These are phyloP conservation scores for Exserohilum turcica DNA, from an alignment of 2,329 filamentous ascomycete species.

Conservation along the genomic window DNA sequence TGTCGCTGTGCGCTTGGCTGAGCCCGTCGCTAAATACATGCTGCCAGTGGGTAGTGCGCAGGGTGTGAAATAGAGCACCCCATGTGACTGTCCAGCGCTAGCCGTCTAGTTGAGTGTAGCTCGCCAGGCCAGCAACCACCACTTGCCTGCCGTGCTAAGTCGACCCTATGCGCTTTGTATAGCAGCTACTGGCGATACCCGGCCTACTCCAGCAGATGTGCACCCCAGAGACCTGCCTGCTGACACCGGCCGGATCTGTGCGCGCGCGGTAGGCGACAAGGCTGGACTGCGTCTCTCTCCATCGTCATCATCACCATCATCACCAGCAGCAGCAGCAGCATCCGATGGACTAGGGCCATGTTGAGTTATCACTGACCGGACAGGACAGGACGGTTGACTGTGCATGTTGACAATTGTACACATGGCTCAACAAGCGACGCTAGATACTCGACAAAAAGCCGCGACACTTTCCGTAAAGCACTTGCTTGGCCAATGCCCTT, in stretches of 20 bases:
- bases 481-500: no score
- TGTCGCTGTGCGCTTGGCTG: conserved; percentile 9
- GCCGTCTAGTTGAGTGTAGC: conserved; percentile 8
- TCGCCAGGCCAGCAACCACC: conserved; percentile 7
- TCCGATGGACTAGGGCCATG: background rate
- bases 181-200: conserved; percentile 1
- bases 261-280: background rate
- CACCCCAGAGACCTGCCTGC: background rate
- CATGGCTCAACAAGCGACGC: no score
- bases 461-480: no score
- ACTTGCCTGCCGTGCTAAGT: conserved; percentile 4
- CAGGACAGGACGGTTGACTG: background rate
- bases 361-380: background rate
- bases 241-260: background rate
- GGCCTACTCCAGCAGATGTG: background rate
- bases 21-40: conserved; percentile 5
- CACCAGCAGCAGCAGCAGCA: no score
- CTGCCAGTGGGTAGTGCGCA: conserved; percentile 4
- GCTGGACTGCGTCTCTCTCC: conserved; percentile 1
- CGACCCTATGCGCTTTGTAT: conserved; percentile 5
- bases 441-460: no score
- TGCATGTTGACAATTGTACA: no score
- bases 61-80: conserved; percentile 3
- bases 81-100: conserved; percentile 14
- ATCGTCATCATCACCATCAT: background rate